A percentile compares a stretch with the other conserved stretches of the same genome.
These are phyloP conservation scores for Nakazawaea wyomingensis DNA, from an alignment of 805 yeast genomes.

Conservation along the genomic window DNA sequence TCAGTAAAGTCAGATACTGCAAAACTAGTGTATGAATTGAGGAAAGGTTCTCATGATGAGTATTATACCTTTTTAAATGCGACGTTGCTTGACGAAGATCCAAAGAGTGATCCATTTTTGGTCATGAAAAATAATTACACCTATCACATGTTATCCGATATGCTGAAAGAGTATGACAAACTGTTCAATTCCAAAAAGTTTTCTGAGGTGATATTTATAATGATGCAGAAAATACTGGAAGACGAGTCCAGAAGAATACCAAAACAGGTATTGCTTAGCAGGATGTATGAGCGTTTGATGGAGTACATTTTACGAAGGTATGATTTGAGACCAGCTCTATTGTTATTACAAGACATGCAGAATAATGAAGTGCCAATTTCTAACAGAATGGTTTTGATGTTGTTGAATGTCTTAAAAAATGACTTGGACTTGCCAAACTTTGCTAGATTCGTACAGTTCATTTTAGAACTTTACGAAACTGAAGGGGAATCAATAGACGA, in stretches of 20 bases:
- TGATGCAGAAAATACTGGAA: slow-evolving; percentile 9
- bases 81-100: neutral
- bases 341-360: slow-evolving; percentile 11
- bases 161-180: slow-evolving; percentile 3
- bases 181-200: slow-evolving; percentile 3
- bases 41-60: slow-evolving; percentile 4
- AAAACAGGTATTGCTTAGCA: neutral
- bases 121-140: slow-evolving; percentile 8
- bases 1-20: neutral
- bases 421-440: slow-evolving; percentile 9
- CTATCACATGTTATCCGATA: slow-evolving; percentile 2
- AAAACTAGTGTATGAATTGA: neutral
- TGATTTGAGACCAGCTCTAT: slow-evolving; percentile 4
- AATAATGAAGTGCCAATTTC: slow-evolving; percentile 8
- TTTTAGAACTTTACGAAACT: neutral
- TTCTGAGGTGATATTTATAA: slow-evolving; percentile 1
- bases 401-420: slow-evolving; percentile 1
- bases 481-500: neutral
- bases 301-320: slow-evolving; percentile 1
- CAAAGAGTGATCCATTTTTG: slow-evolving; percentile 3
- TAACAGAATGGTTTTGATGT: slow-evolving; percentile 7
- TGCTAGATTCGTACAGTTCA: slow-evolving; percentile 5
- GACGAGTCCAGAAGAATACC: neutral
- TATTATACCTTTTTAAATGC: slow-evolving; percentile 6
- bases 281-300: slow-evolving; percentile 11